These are phyloP conservation scores for Tubosaeta brunneosetosa DNA, from an alignment of 768 basidiomycete species.

Conservation along the genomic window DNA sequence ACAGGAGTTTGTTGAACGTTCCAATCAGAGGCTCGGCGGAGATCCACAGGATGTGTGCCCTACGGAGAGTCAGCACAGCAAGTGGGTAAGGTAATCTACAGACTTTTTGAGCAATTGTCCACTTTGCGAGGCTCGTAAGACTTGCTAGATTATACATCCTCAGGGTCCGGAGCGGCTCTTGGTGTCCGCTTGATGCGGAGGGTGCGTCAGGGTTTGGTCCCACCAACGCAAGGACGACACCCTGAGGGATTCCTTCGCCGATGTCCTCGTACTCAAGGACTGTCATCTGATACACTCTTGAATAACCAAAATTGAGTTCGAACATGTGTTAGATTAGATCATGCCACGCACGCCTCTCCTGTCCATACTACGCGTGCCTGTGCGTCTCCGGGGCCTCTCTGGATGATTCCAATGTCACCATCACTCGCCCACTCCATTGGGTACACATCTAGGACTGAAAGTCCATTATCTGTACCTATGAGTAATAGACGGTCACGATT, in stretches of 20 bases:
- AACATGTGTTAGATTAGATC: neutral
- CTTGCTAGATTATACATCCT: conserved; percentile 85
- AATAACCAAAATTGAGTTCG: neutral
- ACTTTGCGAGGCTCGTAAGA: conserved; percentile 68
- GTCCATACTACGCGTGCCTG: conserved; percentile 63
- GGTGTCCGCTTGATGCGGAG: conserved; percentile 39
- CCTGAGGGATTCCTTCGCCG: conserved; percentile 58
- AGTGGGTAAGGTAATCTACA: conserved; percentile 2
- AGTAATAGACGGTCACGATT: conserved; percentile 61
- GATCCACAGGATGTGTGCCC: conserved; percentile 59
- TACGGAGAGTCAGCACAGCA: conserved; percentile 24
- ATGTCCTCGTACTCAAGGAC: conserved; percentile 59
- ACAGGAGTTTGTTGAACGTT: conserved; percentile 45
- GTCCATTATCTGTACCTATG: conserved; percentile 74
- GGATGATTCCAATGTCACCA: conserved; percentile 37
- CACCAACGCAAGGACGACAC: conserved; percentile 74
- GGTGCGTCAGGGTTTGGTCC: conserved; percentile 54
- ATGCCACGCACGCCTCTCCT: conserved; percentile 62
- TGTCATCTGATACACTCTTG: conserved; percentile 73
- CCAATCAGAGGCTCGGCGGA: conserved; percentile 49
- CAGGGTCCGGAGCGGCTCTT: conserved; percentile 51
- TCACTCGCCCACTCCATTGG: conserved; percentile 59
- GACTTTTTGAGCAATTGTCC: conserved; percentile 67
- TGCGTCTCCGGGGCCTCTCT: conserved; percentile 69
- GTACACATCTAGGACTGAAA: conserved; percentile 80